Base-by-base conservation (phyloP, 306 rosid genomes). In the Spatholobus suberectus region DNA sequence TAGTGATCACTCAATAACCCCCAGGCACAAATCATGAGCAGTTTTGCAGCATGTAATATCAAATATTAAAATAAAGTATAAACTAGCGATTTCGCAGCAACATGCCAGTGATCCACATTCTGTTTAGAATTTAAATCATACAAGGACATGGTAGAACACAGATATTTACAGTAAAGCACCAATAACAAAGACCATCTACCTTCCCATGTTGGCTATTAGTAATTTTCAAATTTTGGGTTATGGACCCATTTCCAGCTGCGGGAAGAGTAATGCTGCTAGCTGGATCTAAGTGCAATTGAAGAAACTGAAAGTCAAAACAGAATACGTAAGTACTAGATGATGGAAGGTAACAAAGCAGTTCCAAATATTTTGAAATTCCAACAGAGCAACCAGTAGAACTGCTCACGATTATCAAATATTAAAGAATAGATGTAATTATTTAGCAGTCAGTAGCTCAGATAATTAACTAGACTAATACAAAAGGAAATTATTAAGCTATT, bases 181-280 rank as follows among this genome's bases (percentile, higher is more conserved):
- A 37, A 5, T 77, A 71, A 65, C 27, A 62, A 51, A 73, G 70
- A 75, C 18, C 54, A 71, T 73, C 73, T 93, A 96, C 99, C 99
- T 96, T 96, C 80, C 99, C 99, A 55, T 91, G 96, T 84, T 92
- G 99, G 90, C 88, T 92, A 82, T 96, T 96, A n/a, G 95, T 92
- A 83, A 96, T 92, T 90, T 83, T 96, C 86, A 96, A 86, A 59
- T 24, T 90, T 81, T 96, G 99, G 6, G 91, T 90, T 86, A 96
- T 75, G 35, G 94, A 86, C 40, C 94, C 99, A 73, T 80, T 81
- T 84, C 94, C 96, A 76, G 84, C 85, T 82, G 92, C 90, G 32
- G 89, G 95, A 27, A 96, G 90, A 78, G 90, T 86, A 87, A 85
- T 92, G 86, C 93, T 75, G 75, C 97, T 94, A 62, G 99, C 99